phyloP scores from a whole-genome alignment of 371 early-diverging fungal species.

The Cokeromyces recurvatus region DNA sequence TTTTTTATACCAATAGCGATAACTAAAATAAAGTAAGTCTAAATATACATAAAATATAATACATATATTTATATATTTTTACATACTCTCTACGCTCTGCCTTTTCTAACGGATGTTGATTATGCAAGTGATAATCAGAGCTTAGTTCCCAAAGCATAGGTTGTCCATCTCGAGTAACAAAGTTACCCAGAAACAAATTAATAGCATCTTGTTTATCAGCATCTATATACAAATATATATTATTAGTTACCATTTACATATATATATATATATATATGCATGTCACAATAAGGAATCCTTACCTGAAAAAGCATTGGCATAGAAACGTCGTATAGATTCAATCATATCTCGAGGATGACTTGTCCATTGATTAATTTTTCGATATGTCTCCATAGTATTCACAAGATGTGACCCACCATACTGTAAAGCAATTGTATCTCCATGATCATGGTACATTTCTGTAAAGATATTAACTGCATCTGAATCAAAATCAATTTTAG shows the following conservation, averaged over 20 bases:
- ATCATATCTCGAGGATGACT: slow-evolving; percentile 95
- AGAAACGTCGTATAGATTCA: slow-evolving; percentile 87
- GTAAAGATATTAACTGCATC: slow-evolving; percentile 91
- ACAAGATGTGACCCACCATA: slow-evolving; percentile 99
- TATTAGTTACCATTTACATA: no score
- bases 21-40: slow-evolving; percentile 27
- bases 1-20: slow-evolving; percentile 60
- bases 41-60: no score
- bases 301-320: slow-evolving; percentile 92
- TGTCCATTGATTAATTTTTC: slow-evolving; percentile 91
- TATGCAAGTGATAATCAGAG: slow-evolving; percentile 80
- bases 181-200: slow-evolving; percentile 89
- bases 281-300: no score
- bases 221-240: no score
- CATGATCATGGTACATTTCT: slow-evolving; percentile 98
- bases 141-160: slow-evolving; percentile 81
- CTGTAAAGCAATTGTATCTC: slow-evolving; percentile 97
- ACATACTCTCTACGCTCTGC: slow-evolving; percentile 43
- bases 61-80: no score
- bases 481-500: slow-evolving; percentile 84
- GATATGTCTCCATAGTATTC: slow-evolving; percentile 96
- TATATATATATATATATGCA: no score
- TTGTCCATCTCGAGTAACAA: slow-evolving; percentile 48
- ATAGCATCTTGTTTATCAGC: slow-evolving; percentile 96
- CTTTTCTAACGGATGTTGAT: slow-evolving; percentile 55